A percentile compares a stretch with the other conserved stretches of the same genome.
Evolutionary conservation across 2,329 filamentous ascomycete species (phyloP).

Genomic region (Aureobasidium vineae): DNA sequence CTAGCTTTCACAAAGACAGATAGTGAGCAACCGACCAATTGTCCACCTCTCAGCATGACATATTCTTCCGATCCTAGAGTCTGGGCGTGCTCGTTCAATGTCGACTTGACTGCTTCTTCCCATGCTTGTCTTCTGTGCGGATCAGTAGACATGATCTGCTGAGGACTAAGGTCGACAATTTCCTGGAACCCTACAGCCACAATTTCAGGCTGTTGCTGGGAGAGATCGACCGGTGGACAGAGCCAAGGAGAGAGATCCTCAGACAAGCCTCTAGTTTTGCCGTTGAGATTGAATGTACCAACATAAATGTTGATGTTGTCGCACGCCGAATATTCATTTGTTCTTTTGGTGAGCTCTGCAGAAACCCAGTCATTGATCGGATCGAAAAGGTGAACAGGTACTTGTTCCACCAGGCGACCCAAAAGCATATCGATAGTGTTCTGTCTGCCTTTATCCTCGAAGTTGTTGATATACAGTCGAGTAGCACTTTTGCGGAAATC

Average conservation of each 20-base stretch:
- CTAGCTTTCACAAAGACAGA: slow-evolving; percentile 87
- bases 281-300: slow-evolving; percentile 95
- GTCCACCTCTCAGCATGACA: slow-evolving; percentile 84
- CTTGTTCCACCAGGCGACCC: slow-evolving; percentile 80
- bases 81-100: slow-evolving; percentile 70
- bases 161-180: slow-evolving; percentile 95
- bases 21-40: slow-evolving; percentile 89
- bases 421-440: slow-evolving; percentile 93
- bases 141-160: slow-evolving; percentile 99
- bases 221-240: slow-evolving; percentile 60
- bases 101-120: slow-evolving; percentile 77
- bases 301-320: slow-evolving; percentile 76
- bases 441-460: slow-evolving; percentile 87
- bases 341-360: slow-evolving; percentile 66
- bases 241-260: slow-evolving; percentile 85
- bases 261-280: slow-evolving; percentile 71
- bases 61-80: slow-evolving; percentile 71
- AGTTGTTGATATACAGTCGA: slow-evolving; percentile 95
- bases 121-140: slow-evolving; percentile 79
- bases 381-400: slow-evolving; percentile 82
- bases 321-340: slow-evolving; percentile 69
- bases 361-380: slow-evolving; percentile 91
- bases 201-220: slow-evolving; percentile 71
- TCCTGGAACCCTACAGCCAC: slow-evolving; percentile 94
- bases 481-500: slow-evolving; percentile 94